These are phyloP conservation scores for Hordeum pubiflorum DNA, from an alignment of 202 grass and related monocot species.

Conservation along the genomic window DNA sequence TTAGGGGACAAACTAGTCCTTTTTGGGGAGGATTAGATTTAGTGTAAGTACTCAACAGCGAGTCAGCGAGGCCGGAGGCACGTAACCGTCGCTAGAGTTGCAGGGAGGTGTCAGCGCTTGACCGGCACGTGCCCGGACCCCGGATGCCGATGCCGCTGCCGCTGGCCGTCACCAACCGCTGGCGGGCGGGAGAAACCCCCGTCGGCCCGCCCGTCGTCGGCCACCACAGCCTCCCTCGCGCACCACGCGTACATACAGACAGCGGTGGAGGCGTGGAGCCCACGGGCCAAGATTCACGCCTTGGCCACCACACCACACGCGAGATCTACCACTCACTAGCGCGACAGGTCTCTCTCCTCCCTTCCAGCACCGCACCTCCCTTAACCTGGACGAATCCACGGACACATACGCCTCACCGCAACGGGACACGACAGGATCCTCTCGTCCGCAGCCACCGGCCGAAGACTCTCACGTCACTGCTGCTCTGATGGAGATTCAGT, in stretches of 20 bases:
- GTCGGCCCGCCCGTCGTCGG: neutral
- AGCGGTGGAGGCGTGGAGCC: neutral
- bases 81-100: neutral
- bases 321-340: neutral
- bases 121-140: neutral
- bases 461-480: constrained; percentile 30
- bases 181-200: neutral
- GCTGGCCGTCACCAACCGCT: constrained; percentile 8
- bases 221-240: neutral
- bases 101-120: neutral
- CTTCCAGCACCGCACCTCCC: neutral
- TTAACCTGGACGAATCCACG: constrained; percentile 26
- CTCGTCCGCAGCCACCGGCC: neutral
- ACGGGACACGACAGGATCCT: constrained; percentile 1
- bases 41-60: neutral
- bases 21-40: neutral
- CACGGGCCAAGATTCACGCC: constrained; percentile 22
- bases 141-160: neutral
- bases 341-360: neutral
- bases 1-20: neutral
- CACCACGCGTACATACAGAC: neutral
- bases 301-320: neutral
- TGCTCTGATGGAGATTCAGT: neutral
- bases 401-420: constrained; percentile 9
- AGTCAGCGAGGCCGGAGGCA: neutral